These are phyloP conservation scores for Cercospora sp. DNA, from an alignment of 2,329 filamentous ascomycete species.

Conservation along the genomic window DNA sequence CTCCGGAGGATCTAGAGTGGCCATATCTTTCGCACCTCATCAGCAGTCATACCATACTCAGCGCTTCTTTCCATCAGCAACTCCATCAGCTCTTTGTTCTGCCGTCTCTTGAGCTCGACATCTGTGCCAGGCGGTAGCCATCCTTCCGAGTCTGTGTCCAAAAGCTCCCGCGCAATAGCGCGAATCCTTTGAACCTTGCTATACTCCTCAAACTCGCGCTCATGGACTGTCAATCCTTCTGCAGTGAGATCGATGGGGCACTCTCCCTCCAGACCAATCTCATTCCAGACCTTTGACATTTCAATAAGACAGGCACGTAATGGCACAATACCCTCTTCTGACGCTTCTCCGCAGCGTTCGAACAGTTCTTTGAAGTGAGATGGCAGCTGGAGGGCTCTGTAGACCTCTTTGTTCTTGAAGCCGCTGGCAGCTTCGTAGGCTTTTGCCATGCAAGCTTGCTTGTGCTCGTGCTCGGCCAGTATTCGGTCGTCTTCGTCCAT, in stretches of 20 bases:
- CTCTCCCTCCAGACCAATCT: not conserved
- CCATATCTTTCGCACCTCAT: not conserved
- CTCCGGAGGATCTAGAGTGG: not conserved
- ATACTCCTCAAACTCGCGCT: slow-evolving; percentile 14
- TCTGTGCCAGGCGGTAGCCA: slow-evolving; percentile 13
- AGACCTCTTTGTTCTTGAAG: slow-evolving; percentile 15
- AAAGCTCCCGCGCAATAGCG: slow-evolving; percentile 5
- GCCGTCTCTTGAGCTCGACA: not conserved
- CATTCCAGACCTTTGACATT: slow-evolving; percentile 10
- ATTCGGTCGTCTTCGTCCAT: slow-evolving; percentile 13
- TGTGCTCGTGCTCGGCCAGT: slow-evolving; percentile 9
- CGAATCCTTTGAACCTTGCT: not conserved
- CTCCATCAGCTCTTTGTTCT: not conserved
- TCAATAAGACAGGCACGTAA: slow-evolving; percentile 14
- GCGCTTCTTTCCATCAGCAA: not conserved
- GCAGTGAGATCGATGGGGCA: slow-evolving; percentile 9
- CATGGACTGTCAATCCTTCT: slow-evolving; percentile 6
- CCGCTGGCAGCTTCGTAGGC: slow-evolving; percentile 16
- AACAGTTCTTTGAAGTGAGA: slow-evolving; percentile 14
- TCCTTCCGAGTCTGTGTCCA: slow-evolving; percentile 16
- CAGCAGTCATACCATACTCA: not conserved
- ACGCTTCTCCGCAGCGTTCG: slow-evolving; percentile 11
- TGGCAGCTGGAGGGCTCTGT: slow-evolving; percentile 5
- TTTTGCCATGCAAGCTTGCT: slow-evolving; percentile 12
- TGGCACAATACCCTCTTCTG: slow-evolving; percentile 14